Evolutionary conservation across 148 eudicot genomes (phyloP).

Genomic region (Fallopia convolvulus): DNA sequence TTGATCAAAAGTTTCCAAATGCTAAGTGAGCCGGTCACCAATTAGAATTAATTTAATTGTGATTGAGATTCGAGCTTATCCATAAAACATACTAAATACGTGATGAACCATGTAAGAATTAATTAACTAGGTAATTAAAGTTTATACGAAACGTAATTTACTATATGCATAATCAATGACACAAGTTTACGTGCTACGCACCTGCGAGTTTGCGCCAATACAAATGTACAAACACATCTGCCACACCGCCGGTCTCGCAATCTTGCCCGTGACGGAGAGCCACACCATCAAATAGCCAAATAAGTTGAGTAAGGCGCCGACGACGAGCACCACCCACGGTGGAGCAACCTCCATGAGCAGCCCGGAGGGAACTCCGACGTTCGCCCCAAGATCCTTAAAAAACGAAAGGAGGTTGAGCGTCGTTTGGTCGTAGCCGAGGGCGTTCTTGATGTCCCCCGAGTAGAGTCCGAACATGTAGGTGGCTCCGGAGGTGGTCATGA

Average conservation of each 20-base stretch:
- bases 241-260: constrained; percentile 16
- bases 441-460: constrained; percentile 4
- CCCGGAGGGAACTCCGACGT: constrained; percentile 13
- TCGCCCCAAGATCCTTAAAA: constrained; percentile 13
- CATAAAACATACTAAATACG: no score
- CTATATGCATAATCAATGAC: no score
- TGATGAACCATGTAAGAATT: no score
- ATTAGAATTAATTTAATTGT: no score
- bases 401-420: constrained; percentile 11
- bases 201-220: constrained; percentile 15
- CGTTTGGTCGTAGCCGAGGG: constrained; percentile 15
- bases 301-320: constrained; percentile 12
- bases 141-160: background rate
- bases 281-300: constrained; percentile 18
- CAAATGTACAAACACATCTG: constrained; percentile 21
- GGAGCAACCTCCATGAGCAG: constrained; percentile 19
- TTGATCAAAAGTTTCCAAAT: no score
- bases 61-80: no score
- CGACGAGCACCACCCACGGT: constrained; percentile 12
- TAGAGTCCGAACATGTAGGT: constrained; percentile 17
- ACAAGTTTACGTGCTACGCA: background rate
- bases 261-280: constrained; percentile 14
- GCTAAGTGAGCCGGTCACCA: no score
- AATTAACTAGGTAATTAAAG: no score
- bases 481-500: constrained; percentile 14